These are phyloP conservation scores for Dipteronia sinensis DNA, from an alignment of 345 rosid species.

Conservation along the genomic window DNA sequence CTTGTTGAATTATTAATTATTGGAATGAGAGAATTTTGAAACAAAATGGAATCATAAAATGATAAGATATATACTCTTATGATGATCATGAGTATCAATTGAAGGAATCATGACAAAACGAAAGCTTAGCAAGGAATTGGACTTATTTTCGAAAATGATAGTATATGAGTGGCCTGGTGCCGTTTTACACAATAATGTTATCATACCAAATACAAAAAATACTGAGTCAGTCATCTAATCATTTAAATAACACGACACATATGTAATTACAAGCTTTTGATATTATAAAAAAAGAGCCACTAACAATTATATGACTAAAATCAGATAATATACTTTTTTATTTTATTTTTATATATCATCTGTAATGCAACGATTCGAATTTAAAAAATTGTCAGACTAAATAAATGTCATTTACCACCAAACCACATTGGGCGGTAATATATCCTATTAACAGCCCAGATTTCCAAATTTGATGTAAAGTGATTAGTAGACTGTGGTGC, in stretches of 20 bases:
- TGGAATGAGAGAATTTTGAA: neutral
- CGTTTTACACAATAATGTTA: slow-evolving; percentile 17
- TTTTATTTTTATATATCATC: too few species aligned
- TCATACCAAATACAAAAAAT: slow-evolving; percentile 9
- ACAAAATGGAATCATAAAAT: too few species aligned
- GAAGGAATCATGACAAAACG: slow-evolving; percentile 1
- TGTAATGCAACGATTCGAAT: too few species aligned
- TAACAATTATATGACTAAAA: too few species aligned
- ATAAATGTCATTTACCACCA: too few species aligned
- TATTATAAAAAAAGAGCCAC: too few species aligned
- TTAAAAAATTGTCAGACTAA: too few species aligned
- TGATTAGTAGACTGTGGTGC: neutral
- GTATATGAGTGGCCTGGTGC: slow-evolving; percentile 17
- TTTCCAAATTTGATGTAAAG: slow-evolving; percentile 11
- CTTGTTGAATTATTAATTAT: too few species aligned
- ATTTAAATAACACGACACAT: neutral
- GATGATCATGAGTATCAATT: neutral
- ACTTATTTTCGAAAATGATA: slow-evolving; percentile 15
- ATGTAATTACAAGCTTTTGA: neutral
- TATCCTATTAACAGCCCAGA: neutral
- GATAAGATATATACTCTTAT: neutral
- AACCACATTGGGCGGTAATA: too few species aligned
- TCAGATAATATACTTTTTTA: too few species aligned
- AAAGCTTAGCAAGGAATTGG: slow-evolving; percentile 4
- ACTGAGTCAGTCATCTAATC: slow-evolving; percentile 6